Evolutionary conservation across 441 rosid genomes (phyloP).

Genomic region (Theobroma grandiflorum): DNA sequence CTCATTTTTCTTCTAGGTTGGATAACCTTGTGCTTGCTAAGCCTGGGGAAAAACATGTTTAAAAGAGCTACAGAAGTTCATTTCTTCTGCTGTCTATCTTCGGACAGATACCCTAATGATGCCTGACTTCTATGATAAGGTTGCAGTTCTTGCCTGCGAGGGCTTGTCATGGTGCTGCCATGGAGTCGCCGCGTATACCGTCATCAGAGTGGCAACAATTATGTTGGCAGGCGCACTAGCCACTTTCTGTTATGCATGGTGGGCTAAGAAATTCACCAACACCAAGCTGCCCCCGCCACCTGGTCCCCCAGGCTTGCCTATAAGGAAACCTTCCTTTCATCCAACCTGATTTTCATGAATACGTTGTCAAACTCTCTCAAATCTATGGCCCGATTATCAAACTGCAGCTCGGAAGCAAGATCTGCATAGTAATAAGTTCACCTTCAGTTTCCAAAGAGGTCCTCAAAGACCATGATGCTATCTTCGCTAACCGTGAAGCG

Average conservation of each 20-base stretch:
- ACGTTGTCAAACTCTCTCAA: conserved; percentile 18
- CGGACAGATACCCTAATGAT: not conserved
- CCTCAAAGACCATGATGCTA: conserved; percentile 20
- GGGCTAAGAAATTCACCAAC: conserved; percentile 10
- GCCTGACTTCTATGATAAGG: not conserved
- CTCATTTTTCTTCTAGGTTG: no score
- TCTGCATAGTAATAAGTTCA: conserved; percentile 21
- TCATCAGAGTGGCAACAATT: not conserved
- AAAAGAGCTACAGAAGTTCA: not conserved
- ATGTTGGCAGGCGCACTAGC: not conserved
- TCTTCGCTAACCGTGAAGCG: conserved; percentile 28
- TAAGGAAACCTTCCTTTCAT: conserved; percentile 27
- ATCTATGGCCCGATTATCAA: conserved; percentile 35
- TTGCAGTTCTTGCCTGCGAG: not conserved
- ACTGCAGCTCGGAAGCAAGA: conserved; percentile 26
- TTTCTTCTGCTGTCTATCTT: not conserved
- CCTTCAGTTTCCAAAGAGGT: conserved; percentile 9
- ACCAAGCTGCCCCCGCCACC: conserved; percentile 26
- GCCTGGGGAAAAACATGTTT: no score
- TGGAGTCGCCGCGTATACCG: not conserved
- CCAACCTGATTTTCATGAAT: conserved; percentile 22
- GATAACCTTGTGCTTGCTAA: no score
- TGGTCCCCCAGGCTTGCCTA: conserved; percentile 30
- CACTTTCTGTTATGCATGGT: not conserved
- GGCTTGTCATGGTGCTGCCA: not conserved